Percentiles rank a stretch among this genome's conserved stretches.
Conservation (phyloP, 1,284 basidiomycete species). For the Vanrija sp. region DNA sequence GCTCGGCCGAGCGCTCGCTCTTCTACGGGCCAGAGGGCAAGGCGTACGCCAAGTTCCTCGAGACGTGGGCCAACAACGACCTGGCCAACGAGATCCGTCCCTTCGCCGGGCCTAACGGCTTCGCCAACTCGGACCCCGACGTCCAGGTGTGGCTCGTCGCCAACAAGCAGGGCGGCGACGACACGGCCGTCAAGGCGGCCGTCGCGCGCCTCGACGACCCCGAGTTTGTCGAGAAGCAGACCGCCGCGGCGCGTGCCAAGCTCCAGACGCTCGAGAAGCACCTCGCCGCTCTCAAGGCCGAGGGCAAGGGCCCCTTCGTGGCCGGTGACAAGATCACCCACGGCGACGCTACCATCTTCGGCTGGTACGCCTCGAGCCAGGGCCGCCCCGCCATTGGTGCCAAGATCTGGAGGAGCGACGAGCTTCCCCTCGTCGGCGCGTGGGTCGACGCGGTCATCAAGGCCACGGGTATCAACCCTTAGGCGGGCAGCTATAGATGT, state of each 20-base stretch:
- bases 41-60: constrained; percentile 21
- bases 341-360: neutral
- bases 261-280: neutral
- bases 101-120: neutral
- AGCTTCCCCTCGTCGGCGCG: neutral
- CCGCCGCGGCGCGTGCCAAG: neutral
- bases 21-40: constrained; percentile 20
- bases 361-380: neutral
- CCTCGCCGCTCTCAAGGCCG: neutral
- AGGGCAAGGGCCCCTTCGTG: neutral
- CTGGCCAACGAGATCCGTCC: constrained; percentile 21
- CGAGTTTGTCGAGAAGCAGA: neutral
- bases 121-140: neutral
- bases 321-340: neutral
- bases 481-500: too few relatives aligned
- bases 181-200: constrained; percentile 2
- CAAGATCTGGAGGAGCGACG: neutral
- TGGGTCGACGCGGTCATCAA: neutral
- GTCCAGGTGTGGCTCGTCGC: constrained; percentile 16
- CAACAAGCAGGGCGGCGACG: constrained; percentile 15
- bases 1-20: constrained; percentile 15
- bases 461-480: neutral
- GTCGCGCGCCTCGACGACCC: neutral
- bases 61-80: constrained; percentile 19
- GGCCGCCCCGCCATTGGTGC: neutral